A percentile compares a stretch with the other conserved stretches of the same genome.
These are phyloP conservation scores for Darksidea phi DNA, from an alignment of 495 filamentous ascomycete genomes.

Conservation along the genomic window DNA sequence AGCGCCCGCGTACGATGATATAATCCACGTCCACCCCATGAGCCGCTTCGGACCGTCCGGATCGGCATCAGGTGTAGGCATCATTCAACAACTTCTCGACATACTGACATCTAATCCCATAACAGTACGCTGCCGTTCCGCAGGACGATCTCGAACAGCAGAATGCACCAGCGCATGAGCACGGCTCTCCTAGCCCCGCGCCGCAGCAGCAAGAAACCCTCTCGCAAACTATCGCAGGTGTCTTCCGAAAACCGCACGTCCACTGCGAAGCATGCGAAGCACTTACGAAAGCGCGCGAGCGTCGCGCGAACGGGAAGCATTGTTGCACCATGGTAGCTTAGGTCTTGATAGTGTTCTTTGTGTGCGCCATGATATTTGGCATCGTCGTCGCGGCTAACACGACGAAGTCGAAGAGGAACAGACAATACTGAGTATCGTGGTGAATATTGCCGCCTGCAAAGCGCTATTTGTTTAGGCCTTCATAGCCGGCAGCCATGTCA, in stretches of 20 bases:
- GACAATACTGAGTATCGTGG: neutral
- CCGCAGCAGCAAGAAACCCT: constrained; percentile 2
- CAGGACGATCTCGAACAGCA: constrained; percentile 22
- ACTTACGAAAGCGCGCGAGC: constrained; percentile 4
- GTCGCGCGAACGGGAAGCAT: constrained; percentile 11
- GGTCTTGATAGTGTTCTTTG: constrained; percentile 17
- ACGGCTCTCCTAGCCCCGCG: neutral
- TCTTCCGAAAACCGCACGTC: constrained; percentile 14
- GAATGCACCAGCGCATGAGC: neutral
- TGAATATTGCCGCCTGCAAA: neutral
- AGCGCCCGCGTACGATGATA: constrained; percentile 27
- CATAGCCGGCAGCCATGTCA: too few relatives aligned
- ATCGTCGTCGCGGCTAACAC: constrained; percentile 3
- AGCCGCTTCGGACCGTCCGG: constrained; percentile 11
- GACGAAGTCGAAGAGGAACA: constrained; percentile 5
- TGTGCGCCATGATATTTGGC: constrained; percentile 16
- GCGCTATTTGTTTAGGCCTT: too few relatives aligned
- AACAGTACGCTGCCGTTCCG: constrained; percentile 16
- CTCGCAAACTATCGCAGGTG: constrained; percentile 18
- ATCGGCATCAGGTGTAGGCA: constrained; percentile 12
- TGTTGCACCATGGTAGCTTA: constrained; percentile 20
- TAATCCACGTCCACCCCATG: constrained; percentile 21
- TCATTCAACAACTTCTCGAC: neutral
- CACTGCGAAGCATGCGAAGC: constrained; percentile 26
- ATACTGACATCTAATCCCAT: neutral